A percentile compares a stretch with the other conserved stretches of the same genome.
Conservation (phyloP, 1,284 basidiomycete genomes). For the Irpex sp. region DNA sequence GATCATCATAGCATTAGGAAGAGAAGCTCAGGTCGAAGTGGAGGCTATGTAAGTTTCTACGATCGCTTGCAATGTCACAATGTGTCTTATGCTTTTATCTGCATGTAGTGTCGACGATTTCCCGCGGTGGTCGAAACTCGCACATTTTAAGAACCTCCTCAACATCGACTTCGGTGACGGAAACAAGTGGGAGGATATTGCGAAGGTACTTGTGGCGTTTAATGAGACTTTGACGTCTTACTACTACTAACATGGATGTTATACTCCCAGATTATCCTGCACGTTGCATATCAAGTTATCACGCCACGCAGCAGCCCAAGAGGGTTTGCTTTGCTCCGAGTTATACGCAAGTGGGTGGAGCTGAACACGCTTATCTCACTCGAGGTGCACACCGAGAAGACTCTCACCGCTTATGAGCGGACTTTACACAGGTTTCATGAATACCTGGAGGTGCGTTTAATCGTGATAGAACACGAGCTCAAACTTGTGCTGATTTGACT, state of each 20-base stretch:
- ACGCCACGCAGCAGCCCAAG: neutral
- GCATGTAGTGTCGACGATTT: neutral
- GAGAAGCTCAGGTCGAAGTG: too few relatives aligned
- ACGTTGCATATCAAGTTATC: constrained; percentile 15
- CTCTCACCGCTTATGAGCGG: constrained; percentile 14
- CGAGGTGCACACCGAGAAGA: constrained; percentile 28
- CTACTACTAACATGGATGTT: neutral
- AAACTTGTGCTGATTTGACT: neutral
- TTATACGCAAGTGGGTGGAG: constrained; percentile 22
- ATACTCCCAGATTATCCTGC: constrained; percentile 14
- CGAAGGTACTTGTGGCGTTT: constrained; percentile 34
- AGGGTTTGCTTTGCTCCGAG: constrained; percentile 22
- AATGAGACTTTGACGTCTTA: neutral
- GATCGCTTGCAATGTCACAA: too few relatives aligned
- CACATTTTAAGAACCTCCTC: constrained; percentile 17
- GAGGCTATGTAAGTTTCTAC: too few relatives aligned
- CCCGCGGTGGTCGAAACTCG: constrained; percentile 14
- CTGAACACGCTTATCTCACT: constrained; percentile 24
- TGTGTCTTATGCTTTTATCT: neutral
- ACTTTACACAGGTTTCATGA: constrained; percentile 12
- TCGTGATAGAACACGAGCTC: too few relatives aligned
- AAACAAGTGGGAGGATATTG: constrained; percentile 36
- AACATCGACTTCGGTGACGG: constrained; percentile 16
- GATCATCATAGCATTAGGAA: neutral
- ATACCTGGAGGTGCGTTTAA: constrained; percentile 7